Evolutionary conservation across 2,329 filamentous ascomycete genomes (phyloP), one percentile per base, ranked within the genome.

Genomic region (Fusarium acutatum): DNA sequence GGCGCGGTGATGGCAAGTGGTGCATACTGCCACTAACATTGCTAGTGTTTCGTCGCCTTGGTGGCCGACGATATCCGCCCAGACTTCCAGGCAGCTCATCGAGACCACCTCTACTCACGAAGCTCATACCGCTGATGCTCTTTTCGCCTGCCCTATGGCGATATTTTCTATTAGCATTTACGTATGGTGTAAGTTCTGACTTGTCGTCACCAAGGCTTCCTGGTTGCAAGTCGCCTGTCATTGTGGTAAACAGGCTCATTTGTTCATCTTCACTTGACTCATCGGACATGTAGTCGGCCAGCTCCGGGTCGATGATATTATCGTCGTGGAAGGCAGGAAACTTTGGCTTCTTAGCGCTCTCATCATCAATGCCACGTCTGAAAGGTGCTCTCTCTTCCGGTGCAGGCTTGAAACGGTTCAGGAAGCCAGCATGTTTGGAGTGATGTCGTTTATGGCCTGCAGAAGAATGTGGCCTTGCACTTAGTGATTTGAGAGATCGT

Each of bases 301-400:
- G 86, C 78, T 99, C 96, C 3, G 96, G 96, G 80, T 99, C 96
- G 75, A 99, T 98, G 75, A 99, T 97, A 79, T 96, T 98, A 84
- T 99, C 96, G 79, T 96, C 95, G 80, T 99, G 96, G 77, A 99
- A 98, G n/a, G 95, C 95, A 22, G 95, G 92, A 40, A 97, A 88
- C 46, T 91, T 90, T 13, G 90, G 85, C 72, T 91, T 92, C 71
- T 88, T 90, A 8, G 87, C 84, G 53, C 87, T 84, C 66, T 95
- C 92, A 59, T 97, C 90, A 15, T 86, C 90, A 24, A 87, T 85
- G 17, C 91, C 87, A 66, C 92, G 93, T 61, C 95, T 94, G 75
- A 98, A 98, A 0, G 96, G 96, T 1, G 94, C 96, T 64, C 94
- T 89, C 70, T 98, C 94, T 67, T 97, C 94, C 24, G 91, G 85